Conservation (phyloP, 2,329 filamentous ascomycete species). For the Zymoseptoria pseudotritici region DNA sequence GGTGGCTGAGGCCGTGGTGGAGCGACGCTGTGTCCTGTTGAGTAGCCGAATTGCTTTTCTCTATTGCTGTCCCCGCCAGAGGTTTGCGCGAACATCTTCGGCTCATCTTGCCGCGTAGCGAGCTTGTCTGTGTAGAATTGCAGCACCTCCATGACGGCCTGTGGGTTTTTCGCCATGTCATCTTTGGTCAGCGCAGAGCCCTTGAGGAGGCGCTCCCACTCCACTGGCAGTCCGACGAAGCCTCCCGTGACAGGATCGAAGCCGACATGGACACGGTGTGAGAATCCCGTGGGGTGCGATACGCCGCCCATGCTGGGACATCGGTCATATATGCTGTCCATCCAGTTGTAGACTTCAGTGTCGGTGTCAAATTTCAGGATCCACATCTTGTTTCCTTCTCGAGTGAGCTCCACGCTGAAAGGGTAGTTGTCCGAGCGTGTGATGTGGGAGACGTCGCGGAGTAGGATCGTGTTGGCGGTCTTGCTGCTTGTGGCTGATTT, state of each 20-base stretch:
- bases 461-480: slow-evolving; percentile 72
- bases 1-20: slow-evolving; percentile 41
- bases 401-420: slow-evolving; percentile 89
- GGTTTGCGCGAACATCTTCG: slow-evolving; percentile 60
- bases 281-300: slow-evolving; percentile 97
- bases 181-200: slow-evolving; percentile 97
- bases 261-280: slow-evolving; percentile 91
- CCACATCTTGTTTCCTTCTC: slow-evolving; percentile 76
- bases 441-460: slow-evolving; percentile 84
- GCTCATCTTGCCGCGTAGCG: slow-evolving; percentile 66
- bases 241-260: slow-evolving; percentile 93
- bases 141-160: slow-evolving; percentile 64
- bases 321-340: slow-evolving; percentile 93
- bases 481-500: slow-evolving; percentile 79
- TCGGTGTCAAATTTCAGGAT: slow-evolving; percentile 92
- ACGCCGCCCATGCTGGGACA: slow-evolving; percentile 97
- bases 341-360: slow-evolving; percentile 97
- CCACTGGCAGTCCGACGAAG: slow-evolving; percentile 86
- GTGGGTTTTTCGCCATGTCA: slow-evolving; percentile 92
- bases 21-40: slow-evolving; percentile 40
- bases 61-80: slow-evolving; percentile 45
- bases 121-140: slow-evolving; percentile 78
- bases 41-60: slow-evolving; percentile 45
- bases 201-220: slow-evolving; percentile 95
- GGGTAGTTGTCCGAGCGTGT: slow-evolving; percentile 84